Base-by-base conservation (phyloP, 2,329 filamentous ascomycete species). In the Herpotrichia juniperi region DNA sequence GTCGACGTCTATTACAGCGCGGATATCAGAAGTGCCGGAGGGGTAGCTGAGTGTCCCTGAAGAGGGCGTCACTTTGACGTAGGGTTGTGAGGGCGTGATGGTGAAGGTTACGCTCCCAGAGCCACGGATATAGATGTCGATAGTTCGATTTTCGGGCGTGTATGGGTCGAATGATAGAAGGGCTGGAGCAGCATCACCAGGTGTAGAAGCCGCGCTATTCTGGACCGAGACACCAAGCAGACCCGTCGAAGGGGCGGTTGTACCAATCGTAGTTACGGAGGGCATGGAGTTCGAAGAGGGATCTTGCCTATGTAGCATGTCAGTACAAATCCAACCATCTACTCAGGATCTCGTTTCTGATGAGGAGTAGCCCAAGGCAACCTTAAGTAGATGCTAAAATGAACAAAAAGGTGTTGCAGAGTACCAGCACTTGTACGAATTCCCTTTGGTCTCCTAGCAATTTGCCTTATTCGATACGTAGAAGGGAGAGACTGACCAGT, bases 301-400 rank as follows among this genome's bases (percentile, higher is more conserved):
- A 63, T 89, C 86, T 68, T 89, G 87, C 86, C 86, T 67, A 83
- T 68, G 79, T 79, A n/a, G n/a, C n/a, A n/a, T n/a, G n/a, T n/a
- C n/a, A n/a, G n/a, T n/a, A n/a, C n/a, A n/a, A n/a, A n/a, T n/a
- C n/a, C n/a, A n/a, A n/a, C n/a, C n/a, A n/a, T n/a, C n/a, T n/a
- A n/a, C n/a, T n/a, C n/a, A n/a, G n/a, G n/a, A n/a, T n/a, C n/a
- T n/a, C n/a, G n/a, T n/a, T n/a, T n/a, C n/a, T n/a, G n/a, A n/a
- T n/a, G n/a, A n/a, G n/a, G n/a, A n/a, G n/a, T n/a, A n/a, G n/a
- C n/a, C n/a, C n/a, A n/a, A n/a, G n/a, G n/a, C n/a, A n/a, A n/a
- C n/a, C n/a, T n/a, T n/a, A n/a, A n/a, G n/a, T n/a, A n/a, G n/a
- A n/a, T n/a, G n/a, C n/a, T n/a, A n/a, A n/a, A n/a, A n/a, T n/a